Evolutionary conservation across 495 filamentous ascomycete species (phyloP), one percentile per base, ranked within the genome.

Genomic region (Halenospora varia): DNA sequence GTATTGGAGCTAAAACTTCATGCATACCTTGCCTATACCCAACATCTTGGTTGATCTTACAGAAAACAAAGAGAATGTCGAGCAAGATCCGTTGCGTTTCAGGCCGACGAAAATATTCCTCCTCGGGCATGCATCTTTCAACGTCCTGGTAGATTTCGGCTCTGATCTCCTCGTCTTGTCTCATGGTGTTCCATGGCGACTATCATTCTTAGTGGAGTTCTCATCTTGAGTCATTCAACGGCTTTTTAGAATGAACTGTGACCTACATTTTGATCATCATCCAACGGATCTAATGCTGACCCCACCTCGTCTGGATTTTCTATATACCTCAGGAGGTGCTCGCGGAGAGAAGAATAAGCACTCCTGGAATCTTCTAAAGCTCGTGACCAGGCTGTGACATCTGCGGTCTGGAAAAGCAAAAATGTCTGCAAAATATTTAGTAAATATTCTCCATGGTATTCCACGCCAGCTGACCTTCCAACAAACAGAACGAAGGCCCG

Each of bases 21-120:
- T 98, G 94, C 92, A 98, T 97, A 17, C 94, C 94, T 73, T 98
- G 94, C 23, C 95, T 83, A 64, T 98, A 98, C 17, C 92, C 87
- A 44, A 93, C 75, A 62, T 88, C 86, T 11, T 86, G 88, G 62
- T 96, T 93, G 45, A 96, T 84, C 70, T 96, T 97, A 67, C 92
- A 92, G 71, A 90, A 97, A 60, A 98, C 80, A 65, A 98, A 97
- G 40, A 97, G 73, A 40, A 97, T 83, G 68, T 97, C 90, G 19
- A 91, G 78, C 56, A 99, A 84, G 69, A 89, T 89, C 6, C 76
- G 78, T 66, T 97, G 95, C 4, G 92, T 87, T 3, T 76, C 70
- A 11, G 88, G 81, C 50, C 90, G 82, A 24, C 90, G 91, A 57
- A 97, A 99, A 68, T 93, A 96, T 17, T 81, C 75, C 61, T 96